Evolutionary conservation across 2,329 filamentous ascomycete genomes (phyloP).

Genomic region (Trichoderma sp.): DNA sequence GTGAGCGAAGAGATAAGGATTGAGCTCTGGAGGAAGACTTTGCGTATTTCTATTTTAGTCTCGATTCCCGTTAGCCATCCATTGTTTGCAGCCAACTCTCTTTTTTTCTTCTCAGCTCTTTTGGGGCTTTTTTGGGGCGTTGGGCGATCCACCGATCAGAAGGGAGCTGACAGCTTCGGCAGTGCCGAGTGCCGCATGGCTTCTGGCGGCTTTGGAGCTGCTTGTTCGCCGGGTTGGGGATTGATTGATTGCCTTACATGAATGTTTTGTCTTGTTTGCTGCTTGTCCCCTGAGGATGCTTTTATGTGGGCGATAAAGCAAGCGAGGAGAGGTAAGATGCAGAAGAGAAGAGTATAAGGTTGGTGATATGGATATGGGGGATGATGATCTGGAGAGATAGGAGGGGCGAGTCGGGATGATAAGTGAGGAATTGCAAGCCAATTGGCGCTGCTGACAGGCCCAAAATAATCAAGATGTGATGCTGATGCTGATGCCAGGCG

Average conservation of each 20-base stretch:
- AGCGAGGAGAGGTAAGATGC: not conserved
- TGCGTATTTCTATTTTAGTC: conserved; percentile 15
- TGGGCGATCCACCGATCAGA: not conserved
- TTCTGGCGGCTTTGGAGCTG: not conserved
- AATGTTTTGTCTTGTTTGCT: not conserved
- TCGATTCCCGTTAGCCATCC: conserved; percentile 1
- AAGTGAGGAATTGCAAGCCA: not conserved
- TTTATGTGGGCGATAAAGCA: not conserved
- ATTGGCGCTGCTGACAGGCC: conserved; percentile 11
- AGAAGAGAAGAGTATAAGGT: not conserved
- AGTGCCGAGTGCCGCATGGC: conserved; percentile 8
- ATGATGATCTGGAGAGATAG: not conserved
- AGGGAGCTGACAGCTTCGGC: conserved; percentile 19
- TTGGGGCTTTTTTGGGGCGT: not conserved
- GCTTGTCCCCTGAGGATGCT: not conserved
- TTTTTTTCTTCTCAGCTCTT: not conserved
- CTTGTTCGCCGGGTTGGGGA: not conserved
- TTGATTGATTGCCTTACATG: not conserved
- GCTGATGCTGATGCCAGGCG: conserved; percentile 7
- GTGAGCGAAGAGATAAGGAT: conserved; percentile 11
- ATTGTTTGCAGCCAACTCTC: conserved; percentile 1
- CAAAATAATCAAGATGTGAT: not conserved
- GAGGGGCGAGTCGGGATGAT: not conserved
- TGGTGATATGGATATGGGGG: not conserved
- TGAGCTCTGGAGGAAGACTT: not conserved